Base-by-base conservation (phyloP, 2,329 filamentous ascomycete genomes). In the Colletotrichum sp. region DNA sequence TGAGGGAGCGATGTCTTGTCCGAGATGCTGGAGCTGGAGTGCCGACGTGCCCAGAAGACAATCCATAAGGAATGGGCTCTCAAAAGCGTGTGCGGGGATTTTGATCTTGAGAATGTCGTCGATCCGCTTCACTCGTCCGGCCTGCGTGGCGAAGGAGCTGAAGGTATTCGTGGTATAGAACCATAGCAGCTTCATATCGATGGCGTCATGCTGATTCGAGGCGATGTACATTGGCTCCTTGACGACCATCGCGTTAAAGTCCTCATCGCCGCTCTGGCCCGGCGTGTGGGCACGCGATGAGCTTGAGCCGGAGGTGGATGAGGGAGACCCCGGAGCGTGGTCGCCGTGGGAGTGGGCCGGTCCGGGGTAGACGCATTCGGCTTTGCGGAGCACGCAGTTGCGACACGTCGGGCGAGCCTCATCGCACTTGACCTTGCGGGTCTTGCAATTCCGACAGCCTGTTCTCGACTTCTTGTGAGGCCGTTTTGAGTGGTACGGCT, bases 121-220 rank as follows among this genome's bases (percentile, higher is more conserved):
- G 69, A 88, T 79, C 1, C 82, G 78, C 12, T 81, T 78, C 5
- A 83, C 82, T 8, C 79, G 80, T 44, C 83, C 83, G 18, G 82
- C 81, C 26, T 86, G 81, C 32, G 88, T 81, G 16, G 87, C 84
- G 79, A 91, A 90, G 16, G 88, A 88, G 4, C 82, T 75, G 77
- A 83, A 89, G 10, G 88, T 89, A 36, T 85, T 81, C 10, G 83
- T 84, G 15, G 88, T 88, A 79, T 90, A 92, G 79, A 90, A 90
- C 89, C 89, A 91, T 8, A 92, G 79, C 55, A 91, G 85, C 77
- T 86, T 88, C 88, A 92, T 89, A 75, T 91, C 89, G 30, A 83
- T 78, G 36, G 84, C 82, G 55, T 86, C 82, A 68, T 66, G 67
- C 15, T 81, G 81, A 2, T 75, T 73, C 2, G 87, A 83, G 12